phyloP scores from a whole-genome alignment of 2,329 filamentous ascomycete genomes.

The Ceratocystis destructans region DNA sequence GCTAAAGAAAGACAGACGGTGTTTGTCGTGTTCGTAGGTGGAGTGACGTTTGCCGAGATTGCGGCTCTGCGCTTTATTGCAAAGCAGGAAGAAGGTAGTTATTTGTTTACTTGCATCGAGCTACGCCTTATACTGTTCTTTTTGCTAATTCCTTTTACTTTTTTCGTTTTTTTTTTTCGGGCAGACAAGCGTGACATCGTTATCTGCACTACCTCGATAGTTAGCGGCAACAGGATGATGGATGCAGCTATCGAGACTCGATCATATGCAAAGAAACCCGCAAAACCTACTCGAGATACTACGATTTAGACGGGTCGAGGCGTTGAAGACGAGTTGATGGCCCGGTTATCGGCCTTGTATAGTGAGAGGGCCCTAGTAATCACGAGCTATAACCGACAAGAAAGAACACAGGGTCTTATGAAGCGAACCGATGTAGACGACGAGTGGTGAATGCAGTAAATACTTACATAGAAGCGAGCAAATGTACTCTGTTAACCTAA shows the following conservation, averaged over 20 bases:
- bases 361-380: not conserved
- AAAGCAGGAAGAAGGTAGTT: slow-evolving; percentile 58
- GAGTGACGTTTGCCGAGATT: slow-evolving; percentile 91
- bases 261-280: slow-evolving; percentile 39
- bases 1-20: slow-evolving; percentile 66
- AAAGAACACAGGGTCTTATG: too few relatives aligned
- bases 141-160: not conserved
- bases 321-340: not conserved
- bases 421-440: too few relatives aligned
- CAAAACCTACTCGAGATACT: not conserved
- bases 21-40: slow-evolving; percentile 95
- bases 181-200: slow-evolving; percentile 65
- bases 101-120: slow-evolving; percentile 3
- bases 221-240: slow-evolving; percentile 83
- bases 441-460: too few relatives aligned
- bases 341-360: not conserved
- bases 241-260: slow-evolving; percentile 65
- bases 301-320: not conserved
- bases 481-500: too few relatives aligned
- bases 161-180: not conserved
- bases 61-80: slow-evolving; percentile 85
- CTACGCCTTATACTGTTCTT: not conserved
- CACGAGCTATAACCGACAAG: not conserved
- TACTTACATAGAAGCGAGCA: too few relatives aligned
- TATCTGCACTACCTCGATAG: slow-evolving; percentile 82